These are phyloP conservation scores for Odontarrhena argentea DNA, from an alignment of 345 rosid species.

Conservation along the genomic window DNA sequence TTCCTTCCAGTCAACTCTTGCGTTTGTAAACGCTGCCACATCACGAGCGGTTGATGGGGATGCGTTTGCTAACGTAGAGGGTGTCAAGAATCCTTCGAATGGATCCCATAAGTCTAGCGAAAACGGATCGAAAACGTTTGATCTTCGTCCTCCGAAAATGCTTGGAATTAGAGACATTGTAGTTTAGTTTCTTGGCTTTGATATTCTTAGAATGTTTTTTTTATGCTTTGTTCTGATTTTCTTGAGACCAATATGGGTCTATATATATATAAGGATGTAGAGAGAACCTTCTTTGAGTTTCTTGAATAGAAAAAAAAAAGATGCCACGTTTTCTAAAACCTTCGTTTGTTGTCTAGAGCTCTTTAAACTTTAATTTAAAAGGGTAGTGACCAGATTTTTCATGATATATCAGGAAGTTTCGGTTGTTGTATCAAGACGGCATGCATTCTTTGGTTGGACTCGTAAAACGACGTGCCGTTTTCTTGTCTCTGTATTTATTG, in stretches of 20 bases:
- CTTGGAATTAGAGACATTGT: conserved; percentile 41
- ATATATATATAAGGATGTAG: not conserved
- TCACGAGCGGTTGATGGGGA: conserved; percentile 9
- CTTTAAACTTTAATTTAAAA: not conserved
- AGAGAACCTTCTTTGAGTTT: conserved; percentile 15
- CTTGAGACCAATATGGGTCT: not conserved
- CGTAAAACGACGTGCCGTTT: conserved; percentile 12
- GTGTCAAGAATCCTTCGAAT: conserved; percentile 21
- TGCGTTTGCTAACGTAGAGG: not conserved
- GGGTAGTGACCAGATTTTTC: not conserved
- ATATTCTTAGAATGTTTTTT: not conserved
- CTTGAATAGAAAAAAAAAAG: not conserved
- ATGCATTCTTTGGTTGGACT: not conserved
- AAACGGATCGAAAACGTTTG: conserved; percentile 44
- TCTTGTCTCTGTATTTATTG: too few species aligned
- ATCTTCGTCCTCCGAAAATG: conserved; percentile 34
- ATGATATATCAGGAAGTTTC: conserved; percentile 18
- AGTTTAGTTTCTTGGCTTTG: not conserved
- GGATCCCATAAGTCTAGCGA: conserved; percentile 43
- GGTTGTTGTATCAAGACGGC: not conserved
- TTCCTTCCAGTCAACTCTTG: conserved; percentile 45
- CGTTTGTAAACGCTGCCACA: conserved; percentile 36
- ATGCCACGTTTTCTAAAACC: not conserved
- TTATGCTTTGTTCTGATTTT: not conserved
- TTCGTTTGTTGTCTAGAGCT: not conserved